Conservation (phyloP, 2,329 filamentous ascomycete species). For the Nakataea oryzae region DNA sequence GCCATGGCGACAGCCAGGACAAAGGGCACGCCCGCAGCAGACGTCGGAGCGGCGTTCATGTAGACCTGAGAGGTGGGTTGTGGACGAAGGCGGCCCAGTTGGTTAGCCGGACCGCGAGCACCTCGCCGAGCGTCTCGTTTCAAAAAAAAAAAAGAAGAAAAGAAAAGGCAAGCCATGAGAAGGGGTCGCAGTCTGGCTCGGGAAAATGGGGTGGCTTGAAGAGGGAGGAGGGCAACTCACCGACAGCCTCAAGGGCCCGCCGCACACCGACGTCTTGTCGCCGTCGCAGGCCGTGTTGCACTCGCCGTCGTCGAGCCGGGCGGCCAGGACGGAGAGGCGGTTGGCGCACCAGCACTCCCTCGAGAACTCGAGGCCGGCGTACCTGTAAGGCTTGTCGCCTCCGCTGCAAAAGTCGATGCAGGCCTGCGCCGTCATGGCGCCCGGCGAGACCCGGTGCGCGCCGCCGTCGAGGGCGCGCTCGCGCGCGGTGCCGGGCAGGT, state of each 20-base stretch:
- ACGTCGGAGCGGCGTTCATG: slow-evolving; percentile 1
- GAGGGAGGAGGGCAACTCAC: slow-evolving; percentile 15
- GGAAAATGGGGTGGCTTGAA: no score
- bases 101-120: neutral
- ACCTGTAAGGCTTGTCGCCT: slow-evolving; percentile 26
- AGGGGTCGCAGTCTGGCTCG: no score
- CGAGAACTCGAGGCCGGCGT: slow-evolving; percentile 45
- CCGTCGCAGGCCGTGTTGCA: slow-evolving; percentile 46
- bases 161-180: neutral
- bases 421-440: slow-evolving; percentile 37
- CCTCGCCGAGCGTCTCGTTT: no score
- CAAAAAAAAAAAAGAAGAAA: neutral
- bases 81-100: neutral
- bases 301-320: slow-evolving; percentile 30
- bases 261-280: slow-evolving; percentile 39
- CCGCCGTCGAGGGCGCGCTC: slow-evolving; percentile 35
- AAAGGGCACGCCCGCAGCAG: neutral
- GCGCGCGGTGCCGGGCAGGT: slow-evolving; percentile 26
- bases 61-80: slow-evolving; percentile 12
- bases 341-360: slow-evolving; percentile 53
- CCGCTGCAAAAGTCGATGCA: slow-evolving; percentile 42
- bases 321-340: slow-evolving; percentile 33
- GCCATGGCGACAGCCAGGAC: neutral
- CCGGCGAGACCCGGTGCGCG: slow-evolving; percentile 25
- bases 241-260: slow-evolving; percentile 37